Percentiles rank a stretch among this genome's conserved stretches.
Evolutionary conservation across 495 filamentous ascomycete genomes (phyloP).

Genomic region (Podospora tetraspora): DNA sequence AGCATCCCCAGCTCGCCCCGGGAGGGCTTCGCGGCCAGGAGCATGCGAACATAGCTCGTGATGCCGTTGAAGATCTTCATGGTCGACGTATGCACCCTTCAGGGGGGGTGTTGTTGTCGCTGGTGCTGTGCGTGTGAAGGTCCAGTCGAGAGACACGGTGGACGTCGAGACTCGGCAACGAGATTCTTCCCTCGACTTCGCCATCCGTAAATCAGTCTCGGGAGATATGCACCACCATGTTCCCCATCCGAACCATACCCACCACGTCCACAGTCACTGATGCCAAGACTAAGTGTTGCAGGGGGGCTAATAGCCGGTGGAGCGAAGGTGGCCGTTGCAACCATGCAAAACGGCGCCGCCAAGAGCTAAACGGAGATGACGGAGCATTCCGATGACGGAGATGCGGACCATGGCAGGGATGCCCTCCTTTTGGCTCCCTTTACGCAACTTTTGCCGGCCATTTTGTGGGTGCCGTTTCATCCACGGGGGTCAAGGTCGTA

Average conservation of each 20-base stretch:
- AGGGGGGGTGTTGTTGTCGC: background rate
- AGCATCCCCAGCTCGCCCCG: conserved; percentile 45
- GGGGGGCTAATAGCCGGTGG: background rate
- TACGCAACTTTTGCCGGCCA: background rate
- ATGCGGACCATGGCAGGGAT: background rate
- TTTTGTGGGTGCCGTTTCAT: background rate
- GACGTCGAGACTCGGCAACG: background rate
- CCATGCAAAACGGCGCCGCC: background rate
- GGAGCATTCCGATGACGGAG: background rate
- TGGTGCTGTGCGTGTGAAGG: background rate
- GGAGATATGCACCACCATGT: background rate
- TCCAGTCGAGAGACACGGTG: background rate
- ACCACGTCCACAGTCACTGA: background rate
- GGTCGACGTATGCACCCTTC: background rate
- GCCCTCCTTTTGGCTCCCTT: background rate
- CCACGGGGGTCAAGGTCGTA: background rate
- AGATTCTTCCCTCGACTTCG: background rate
- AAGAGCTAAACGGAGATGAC: background rate
- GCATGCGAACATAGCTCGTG: conserved; percentile 31
- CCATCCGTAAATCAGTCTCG: background rate
- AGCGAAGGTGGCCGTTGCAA: background rate
- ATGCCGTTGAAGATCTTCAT: conserved; percentile 18
- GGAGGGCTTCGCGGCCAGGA: conserved; percentile 34
- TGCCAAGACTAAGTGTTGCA: background rate
- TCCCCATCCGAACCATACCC: background rate